Evolutionary conservation across 1,284 basidiomycete species (phyloP).

Genomic region (Meira miltonrushii): DNA sequence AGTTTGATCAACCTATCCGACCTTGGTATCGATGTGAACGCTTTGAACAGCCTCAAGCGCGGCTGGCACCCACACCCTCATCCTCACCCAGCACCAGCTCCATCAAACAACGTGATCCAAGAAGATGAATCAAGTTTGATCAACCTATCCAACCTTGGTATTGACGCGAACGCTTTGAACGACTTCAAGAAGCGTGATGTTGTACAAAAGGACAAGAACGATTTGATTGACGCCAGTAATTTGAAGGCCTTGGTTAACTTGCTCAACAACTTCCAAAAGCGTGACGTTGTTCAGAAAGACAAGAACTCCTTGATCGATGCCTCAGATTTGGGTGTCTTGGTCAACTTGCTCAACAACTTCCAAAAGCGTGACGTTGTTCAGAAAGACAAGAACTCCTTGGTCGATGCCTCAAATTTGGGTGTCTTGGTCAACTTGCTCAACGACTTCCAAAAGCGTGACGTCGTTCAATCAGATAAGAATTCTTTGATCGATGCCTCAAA

Average conservation of each 20-base stretch:
- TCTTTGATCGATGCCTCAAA: neutral
- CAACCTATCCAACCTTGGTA: slow-evolving; percentile 4
- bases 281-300: neutral
- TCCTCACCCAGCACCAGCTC: neutral
- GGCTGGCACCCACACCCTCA: neutral
- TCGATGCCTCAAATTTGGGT: neutral
- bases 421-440: slow-evolving; percentile 6
- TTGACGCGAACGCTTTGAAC: slow-evolving; percentile 9
- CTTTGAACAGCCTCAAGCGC: neutral
- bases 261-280: slow-evolving; percentile 3
- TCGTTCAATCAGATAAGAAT: neutral
- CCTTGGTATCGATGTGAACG: slow-evolving; percentile 9
- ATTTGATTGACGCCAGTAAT: slow-evolving; percentile 10
- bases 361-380: neutral
- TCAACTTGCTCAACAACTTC: slow-evolving; percentile 6
- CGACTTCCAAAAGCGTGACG: neutral
- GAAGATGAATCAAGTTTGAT: neutral
- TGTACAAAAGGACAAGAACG: neutral
- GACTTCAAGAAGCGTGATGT: neutral
- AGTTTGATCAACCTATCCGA: slow-evolving; percentile 4
- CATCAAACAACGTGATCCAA: neutral
- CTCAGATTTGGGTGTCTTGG: neutral
- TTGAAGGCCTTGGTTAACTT: slow-evolving; percentile 3
- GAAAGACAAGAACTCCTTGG: neutral
- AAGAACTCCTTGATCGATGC: slow-evolving; percentile 11